A percentile compares a stretch with the other conserved stretches of the same genome.
phyloP scores from a whole-genome alignment of 164 flowering plant species.

The Houttuynia cordata region DNA sequence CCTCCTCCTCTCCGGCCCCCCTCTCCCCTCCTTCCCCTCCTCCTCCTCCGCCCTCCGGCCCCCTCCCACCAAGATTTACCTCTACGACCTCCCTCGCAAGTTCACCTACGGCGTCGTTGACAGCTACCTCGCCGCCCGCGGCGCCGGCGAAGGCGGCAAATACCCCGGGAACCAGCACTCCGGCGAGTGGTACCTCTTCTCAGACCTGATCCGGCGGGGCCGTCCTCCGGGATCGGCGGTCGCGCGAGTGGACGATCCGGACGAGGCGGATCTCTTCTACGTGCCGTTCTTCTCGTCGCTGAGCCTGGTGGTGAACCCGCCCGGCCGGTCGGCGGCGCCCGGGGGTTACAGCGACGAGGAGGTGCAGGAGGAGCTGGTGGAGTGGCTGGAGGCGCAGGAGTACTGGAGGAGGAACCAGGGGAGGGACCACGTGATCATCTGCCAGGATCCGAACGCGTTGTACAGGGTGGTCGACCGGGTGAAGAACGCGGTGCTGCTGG shows the following conservation, averaged over 20 bases:
- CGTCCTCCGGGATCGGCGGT: conserved; percentile 31
- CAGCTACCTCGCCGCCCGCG: conserved; percentile 54
- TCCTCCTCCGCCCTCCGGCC: not conserved
- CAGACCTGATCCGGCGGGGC: conserved; percentile 39
- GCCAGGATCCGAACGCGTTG: conserved; percentile 91
- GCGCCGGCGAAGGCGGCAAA: conserved; percentile 16
- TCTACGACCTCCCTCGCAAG: conserved; percentile 66
- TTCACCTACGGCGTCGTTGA: conserved; percentile 85
- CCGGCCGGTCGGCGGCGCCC: not conserved
- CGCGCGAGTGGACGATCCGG: conserved; percentile 55
- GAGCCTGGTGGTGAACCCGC: conserved; percentile 83
- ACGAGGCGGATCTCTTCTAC: conserved; percentile 80
- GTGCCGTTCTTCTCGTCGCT: conserved; percentile 89
- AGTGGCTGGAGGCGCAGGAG: conserved; percentile 69
- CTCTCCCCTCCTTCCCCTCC: not conserved
- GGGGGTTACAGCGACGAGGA: conserved; percentile 64
- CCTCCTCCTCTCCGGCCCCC: not conserved
- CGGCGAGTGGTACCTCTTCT: conserved; percentile 81
- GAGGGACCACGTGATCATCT: conserved; percentile 84
- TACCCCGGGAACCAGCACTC: conserved; percentile 95
- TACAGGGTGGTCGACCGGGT: conserved; percentile 60
- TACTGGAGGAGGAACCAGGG: conserved; percentile 85
- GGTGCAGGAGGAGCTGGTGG: conserved; percentile 66
- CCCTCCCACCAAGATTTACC: conserved; percentile 34
- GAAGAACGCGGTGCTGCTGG: conserved; percentile 66